These are phyloP conservation scores for Entomortierella lignicola DNA, from an alignment of 192 early-diverging fungal genomes.

Conservation along the genomic window DNA sequence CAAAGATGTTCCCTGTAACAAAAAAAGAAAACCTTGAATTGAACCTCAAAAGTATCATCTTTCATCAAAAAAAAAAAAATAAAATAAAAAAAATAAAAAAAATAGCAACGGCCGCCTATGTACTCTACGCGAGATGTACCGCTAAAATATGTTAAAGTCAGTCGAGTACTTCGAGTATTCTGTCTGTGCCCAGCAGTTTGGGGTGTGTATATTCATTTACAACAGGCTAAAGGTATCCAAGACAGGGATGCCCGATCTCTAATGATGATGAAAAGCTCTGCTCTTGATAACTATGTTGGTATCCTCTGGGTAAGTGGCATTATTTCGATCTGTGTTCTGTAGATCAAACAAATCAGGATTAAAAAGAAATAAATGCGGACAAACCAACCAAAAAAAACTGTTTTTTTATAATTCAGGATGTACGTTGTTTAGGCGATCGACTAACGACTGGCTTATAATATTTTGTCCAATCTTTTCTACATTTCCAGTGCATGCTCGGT, in stretches of 20 bases:
- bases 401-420: not conserved
- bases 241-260: constrained; percentile 38
- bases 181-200: constrained; percentile 49
- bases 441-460: too few species aligned
- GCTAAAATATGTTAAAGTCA: constrained; percentile 26
- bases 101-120: constrained; percentile 36
- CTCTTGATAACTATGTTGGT: constrained; percentile 50
- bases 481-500: constrained; percentile 62
- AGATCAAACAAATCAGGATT: too few species aligned
- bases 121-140: constrained; percentile 41
- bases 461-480: not conserved
- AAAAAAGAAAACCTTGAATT: not conserved
- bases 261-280: constrained; percentile 50
- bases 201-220: constrained; percentile 50
- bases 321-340: too few species aligned
- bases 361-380: too few species aligned
- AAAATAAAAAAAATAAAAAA: too few species aligned
- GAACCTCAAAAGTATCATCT: not conserved
- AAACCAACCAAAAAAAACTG: too few species aligned
- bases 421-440: not conserved
- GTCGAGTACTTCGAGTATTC: constrained; percentile 28
- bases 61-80: not conserved
- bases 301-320: constrained; percentile 38
- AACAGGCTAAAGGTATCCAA: constrained; percentile 29
- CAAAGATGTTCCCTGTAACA: not conserved